Conservation (phyloP, 2,329 filamentous ascomycete genomes). For the Neurospora sp. region DNA sequence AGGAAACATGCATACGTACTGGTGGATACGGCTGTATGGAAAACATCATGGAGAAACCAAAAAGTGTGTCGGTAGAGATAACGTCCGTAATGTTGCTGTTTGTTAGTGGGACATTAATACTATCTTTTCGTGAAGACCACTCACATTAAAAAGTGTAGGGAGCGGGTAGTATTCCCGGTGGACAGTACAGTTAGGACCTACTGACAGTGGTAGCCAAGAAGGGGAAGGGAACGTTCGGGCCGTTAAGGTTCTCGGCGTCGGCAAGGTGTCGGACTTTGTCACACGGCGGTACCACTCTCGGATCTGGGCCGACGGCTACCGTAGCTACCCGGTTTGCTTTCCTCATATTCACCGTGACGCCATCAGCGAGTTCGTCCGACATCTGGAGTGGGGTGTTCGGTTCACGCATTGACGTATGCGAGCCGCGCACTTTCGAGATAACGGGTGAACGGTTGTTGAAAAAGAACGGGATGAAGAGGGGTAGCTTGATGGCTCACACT, state of each 20-base stretch:
- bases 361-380: background rate
- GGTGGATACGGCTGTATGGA: background rate
- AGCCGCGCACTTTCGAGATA: background rate
- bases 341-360: background rate
- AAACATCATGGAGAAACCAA: background rate
- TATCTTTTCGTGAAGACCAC: background rate
- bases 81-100: background rate
- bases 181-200: background rate
- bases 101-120: background rate
- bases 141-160: background rate
- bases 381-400: background rate
- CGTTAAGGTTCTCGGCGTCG: background rate
- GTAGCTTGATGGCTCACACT: background rate
- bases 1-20: background rate
- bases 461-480: background rate
- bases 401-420: background rate
- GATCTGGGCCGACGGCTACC: background rate
- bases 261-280: background rate
- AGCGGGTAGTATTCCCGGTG: background rate
- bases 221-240: background rate
- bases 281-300: background rate
- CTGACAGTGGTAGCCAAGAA: background rate
- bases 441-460: background rate
- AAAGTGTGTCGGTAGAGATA: background rate
- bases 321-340: background rate